phyloP scores from a whole-genome alignment of 129 eudicot genomes.

The Scalesia atractyloides region DNA sequence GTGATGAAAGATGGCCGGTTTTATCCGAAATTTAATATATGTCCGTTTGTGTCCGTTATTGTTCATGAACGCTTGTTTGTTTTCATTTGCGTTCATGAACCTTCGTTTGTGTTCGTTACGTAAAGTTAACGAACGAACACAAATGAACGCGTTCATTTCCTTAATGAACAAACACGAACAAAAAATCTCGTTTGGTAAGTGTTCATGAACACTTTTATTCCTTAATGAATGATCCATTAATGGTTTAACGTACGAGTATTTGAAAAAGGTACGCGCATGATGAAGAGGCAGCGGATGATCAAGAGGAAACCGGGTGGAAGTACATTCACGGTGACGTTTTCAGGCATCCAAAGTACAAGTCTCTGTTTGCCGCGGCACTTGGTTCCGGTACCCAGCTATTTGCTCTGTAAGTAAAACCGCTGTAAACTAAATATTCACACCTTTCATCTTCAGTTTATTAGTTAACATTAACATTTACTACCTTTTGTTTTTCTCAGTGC shows the following conservation, averaged over 20 bases:
- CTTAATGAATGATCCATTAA: background rate
- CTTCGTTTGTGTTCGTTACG: too few species aligned
- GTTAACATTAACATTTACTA: background rate
- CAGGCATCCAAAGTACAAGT: constrained; percentile 56
- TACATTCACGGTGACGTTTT: constrained; percentile 68
- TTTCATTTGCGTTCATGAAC: too few species aligned
- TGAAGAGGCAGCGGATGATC: constrained; percentile 64
- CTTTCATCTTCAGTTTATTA: constrained; percentile 1
- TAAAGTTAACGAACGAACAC: too few species aligned
- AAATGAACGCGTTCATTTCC: too few species aligned
- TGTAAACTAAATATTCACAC: background rate
- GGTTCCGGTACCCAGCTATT: constrained; percentile 70
- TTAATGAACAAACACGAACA: too few species aligned
- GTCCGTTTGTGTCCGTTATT: too few species aligned
- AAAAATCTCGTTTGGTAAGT: too few species aligned
- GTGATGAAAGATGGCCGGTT: too few species aligned
- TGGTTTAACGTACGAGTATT: background rate
- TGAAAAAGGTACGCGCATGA: constrained; percentile 58
- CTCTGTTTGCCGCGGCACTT: constrained; percentile 60
- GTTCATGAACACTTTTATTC: too few species aligned
- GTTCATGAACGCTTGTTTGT: too few species aligned
- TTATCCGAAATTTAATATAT: too few species aligned
- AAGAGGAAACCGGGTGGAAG: constrained; percentile 73
- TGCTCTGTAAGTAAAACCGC: constrained; percentile 46
- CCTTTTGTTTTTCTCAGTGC: constrained; percentile 44